Evolutionary conservation across 2,329 filamentous ascomycete species (phyloP).

Genomic region (Aureobasidium pullulans): DNA sequence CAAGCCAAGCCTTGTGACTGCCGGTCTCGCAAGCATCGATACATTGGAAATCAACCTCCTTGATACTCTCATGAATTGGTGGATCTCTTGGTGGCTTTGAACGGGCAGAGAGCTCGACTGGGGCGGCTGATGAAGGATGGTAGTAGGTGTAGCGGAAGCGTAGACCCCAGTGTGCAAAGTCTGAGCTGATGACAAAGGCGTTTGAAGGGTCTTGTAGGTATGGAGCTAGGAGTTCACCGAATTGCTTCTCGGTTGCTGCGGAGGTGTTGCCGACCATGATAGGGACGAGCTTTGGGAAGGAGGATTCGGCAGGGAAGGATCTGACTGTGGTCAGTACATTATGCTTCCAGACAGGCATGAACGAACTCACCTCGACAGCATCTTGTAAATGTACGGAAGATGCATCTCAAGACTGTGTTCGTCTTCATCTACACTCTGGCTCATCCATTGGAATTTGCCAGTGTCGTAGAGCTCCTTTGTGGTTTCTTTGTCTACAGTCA

Average conservation of each 20-base stretch:
- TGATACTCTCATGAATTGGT: conserved; percentile 78
- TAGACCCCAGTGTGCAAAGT: conserved; percentile 93
- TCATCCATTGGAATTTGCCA: conserved; percentile 59
- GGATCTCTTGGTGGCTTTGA: conserved; percentile 39
- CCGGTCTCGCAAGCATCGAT: conserved; percentile 82
- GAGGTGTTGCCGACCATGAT: conserved; percentile 76
- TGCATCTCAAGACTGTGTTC: conserved; percentile 98
- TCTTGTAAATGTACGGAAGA: conserved; percentile 83
- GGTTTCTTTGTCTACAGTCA: conserved; percentile 56
- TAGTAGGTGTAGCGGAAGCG: conserved; percentile 83
- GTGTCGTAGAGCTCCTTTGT: conserved; percentile 46
- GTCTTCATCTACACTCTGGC: conserved; percentile 57
- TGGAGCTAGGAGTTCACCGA: conserved; percentile 65
- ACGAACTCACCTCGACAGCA: conserved; percentile 44
- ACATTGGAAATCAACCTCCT: conserved; percentile 66
- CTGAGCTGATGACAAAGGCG: conserved; percentile 82
- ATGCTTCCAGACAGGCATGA: not conserved
- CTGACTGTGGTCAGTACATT: conserved; percentile 18
- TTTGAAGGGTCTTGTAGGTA: conserved; percentile 70
- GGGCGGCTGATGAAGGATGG: conserved; percentile 42
- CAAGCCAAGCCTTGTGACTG: conserved; percentile 60
- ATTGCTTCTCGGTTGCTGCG: conserved; percentile 55
- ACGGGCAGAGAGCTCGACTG: conserved; percentile 35
- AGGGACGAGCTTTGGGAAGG: conserved; percentile 71
- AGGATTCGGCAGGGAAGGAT: conserved; percentile 32